Conservation (phyloP, 192 early-diverging fungal species). For the Podila minutissima region DNA sequence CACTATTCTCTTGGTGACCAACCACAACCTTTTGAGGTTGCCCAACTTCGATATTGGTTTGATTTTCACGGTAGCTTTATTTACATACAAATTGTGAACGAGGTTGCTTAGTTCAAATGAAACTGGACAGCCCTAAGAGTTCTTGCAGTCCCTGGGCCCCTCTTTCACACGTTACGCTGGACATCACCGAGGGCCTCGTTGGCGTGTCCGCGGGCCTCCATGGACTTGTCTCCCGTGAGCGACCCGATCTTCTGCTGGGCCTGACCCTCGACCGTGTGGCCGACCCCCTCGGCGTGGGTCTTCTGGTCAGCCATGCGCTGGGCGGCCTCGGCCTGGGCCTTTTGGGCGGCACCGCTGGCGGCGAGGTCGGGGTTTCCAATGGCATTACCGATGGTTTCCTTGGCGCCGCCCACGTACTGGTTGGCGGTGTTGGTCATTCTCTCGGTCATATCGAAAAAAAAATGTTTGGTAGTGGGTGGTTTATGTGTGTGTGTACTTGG, state of each 20-base stretch:
- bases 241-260: constrained; percentile 12
- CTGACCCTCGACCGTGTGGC: constrained; percentile 18
- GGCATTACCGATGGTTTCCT: constrained; percentile 2
- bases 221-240: constrained; percentile 5
- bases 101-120: no score
- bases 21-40: no score
- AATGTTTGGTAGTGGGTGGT: not conserved
- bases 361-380: not conserved
- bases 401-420: not conserved
- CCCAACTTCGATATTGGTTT: no score
- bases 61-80: no score
- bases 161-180: constrained; percentile 8
- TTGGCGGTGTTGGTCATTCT: not conserved
- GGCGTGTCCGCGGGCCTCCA: constrained; percentile 5
- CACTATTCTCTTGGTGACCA: no score
- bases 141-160: no score
- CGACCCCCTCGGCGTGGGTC: constrained; percentile 6
- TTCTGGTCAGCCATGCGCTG: constrained; percentile 8
- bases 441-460: not conserved
- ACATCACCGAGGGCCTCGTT: constrained; percentile 8
- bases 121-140: not conserved
- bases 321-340: not conserved
- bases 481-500: no score
- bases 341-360: constrained; percentile 17
- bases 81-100: no score